Percentiles rank a stretch among this genome's conserved stretches.
Evolutionary conservation across 805 yeast genomes (phyloP).

Genomic region (Sungouiella blattae): DNA sequence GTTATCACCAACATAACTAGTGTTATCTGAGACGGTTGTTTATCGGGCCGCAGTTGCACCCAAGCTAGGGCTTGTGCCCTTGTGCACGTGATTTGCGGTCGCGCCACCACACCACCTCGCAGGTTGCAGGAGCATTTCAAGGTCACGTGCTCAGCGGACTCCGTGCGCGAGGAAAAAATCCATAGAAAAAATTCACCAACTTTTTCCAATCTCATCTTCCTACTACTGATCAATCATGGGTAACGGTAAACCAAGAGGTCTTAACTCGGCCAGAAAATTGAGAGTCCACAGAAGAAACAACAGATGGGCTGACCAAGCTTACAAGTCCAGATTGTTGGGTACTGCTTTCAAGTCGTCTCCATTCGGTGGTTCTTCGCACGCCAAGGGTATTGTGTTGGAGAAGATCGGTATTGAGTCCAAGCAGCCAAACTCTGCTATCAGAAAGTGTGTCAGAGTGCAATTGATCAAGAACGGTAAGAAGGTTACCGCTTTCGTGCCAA

Average conservation of each 20-base stretch:
- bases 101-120: too few relatives aligned
- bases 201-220: constrained; percentile 9
- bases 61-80: too few relatives aligned
- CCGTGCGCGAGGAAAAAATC: constrained; percentile 12
- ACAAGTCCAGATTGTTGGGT: constrained; percentile 98
- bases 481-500: constrained; percentile 99
- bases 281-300: constrained; percentile 99
- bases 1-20: too few relatives aligned
- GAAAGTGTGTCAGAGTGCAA: constrained; percentile 99
- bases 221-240: constrained; percentile 60
- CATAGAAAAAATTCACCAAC: constrained; percentile 3
- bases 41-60: too few relatives aligned
- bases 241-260: constrained; percentile 99
- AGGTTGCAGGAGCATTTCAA: too few relatives aligned
- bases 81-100: too few relatives aligned
- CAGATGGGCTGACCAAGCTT: constrained; percentile 99
- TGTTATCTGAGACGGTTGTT: too few relatives aligned
- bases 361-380: constrained; percentile 99
- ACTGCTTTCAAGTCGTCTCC: constrained; percentile 99
- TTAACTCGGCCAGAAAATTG: constrained; percentile 99
- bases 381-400: constrained; percentile 99
- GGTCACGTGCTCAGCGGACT: neutral
- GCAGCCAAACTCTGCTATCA: constrained; percentile 99
- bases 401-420: constrained; percentile 99
- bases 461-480: constrained; percentile 99